Percentiles rank a stretch among this genome's conserved stretches.
Conservation (phyloP, 768 basidiomycete species). For the Tremella mesenterica region DNA sequence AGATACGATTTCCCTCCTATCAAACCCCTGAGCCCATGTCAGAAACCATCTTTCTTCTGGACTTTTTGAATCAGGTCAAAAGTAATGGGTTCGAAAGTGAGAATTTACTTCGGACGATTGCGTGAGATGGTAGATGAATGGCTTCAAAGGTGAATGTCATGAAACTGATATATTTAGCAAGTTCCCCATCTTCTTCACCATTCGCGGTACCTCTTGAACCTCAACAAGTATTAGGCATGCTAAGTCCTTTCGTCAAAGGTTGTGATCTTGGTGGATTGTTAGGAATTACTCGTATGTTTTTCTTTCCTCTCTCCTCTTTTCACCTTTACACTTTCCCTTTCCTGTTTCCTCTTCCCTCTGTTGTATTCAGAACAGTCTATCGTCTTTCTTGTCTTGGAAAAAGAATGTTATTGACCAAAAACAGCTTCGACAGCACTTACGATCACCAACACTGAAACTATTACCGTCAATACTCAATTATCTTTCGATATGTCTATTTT, state of each 20-base stretch:
- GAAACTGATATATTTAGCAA: conserved; percentile 4
- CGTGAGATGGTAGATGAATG: not conserved
- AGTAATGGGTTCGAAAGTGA: too few species aligned
- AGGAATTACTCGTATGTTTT: conserved; percentile 17
- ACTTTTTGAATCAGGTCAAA: too few species aligned
- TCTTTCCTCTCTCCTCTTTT: not conserved
- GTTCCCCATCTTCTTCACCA: conserved; percentile 6
- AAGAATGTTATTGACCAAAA: not conserved
- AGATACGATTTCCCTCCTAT: not conserved
- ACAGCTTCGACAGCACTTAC: conserved; percentile 14
- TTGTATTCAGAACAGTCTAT: too few species aligned
- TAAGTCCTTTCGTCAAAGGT: conserved; percentile 19
- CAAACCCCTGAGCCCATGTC: too few species aligned
- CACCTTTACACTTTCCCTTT: not conserved
- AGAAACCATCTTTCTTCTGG: too few species aligned
- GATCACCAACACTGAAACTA: conserved; percentile 9
- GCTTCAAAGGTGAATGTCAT: not conserved
- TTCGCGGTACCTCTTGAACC: conserved; percentile 24
- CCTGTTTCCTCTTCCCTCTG: not conserved
- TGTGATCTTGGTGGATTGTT: conserved; percentile 20
- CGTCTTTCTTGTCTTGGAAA: not conserved
- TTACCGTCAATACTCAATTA: conserved; percentile 6
- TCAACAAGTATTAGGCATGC: conserved; percentile 18
- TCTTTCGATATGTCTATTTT: conserved; percentile 10
- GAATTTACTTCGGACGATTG: too few species aligned